Conservation (phyloP, 176 grass and related monocot genomes). For the Triticum turgidum region DNA sequence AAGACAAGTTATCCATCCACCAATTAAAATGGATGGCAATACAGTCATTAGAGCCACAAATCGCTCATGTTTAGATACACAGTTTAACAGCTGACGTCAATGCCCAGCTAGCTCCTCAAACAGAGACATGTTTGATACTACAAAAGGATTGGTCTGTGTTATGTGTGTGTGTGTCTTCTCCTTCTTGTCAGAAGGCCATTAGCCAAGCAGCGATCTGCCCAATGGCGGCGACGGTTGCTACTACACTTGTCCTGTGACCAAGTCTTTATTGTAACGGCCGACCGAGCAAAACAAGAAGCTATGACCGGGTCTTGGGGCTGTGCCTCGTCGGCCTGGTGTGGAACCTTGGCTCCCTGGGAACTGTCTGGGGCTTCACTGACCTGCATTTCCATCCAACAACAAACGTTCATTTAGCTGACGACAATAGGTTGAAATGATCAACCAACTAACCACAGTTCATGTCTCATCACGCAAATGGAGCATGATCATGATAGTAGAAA, state of each 20-base stretch:
- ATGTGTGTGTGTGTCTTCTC: background rate
- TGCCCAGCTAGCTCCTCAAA: background rate
- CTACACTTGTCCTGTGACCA: background rate
- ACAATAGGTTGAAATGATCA: background rate
- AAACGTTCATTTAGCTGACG: background rate
- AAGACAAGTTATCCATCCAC: background rate
- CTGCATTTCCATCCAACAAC: conserved; percentile 35
- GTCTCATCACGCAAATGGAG: background rate
- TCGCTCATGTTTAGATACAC: background rate
- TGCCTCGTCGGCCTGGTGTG: conserved; percentile 39
- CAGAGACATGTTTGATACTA: background rate
- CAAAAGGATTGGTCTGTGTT: background rate
- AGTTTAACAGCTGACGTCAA: background rate
- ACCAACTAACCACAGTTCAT: background rate
- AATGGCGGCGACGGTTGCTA: background rate
- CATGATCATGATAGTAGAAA: background rate
- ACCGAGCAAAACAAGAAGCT: background rate
- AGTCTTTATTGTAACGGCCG: background rate
- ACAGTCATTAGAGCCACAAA: background rate
- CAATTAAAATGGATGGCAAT: background rate
- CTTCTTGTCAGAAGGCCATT: background rate
- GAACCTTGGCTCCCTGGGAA: conserved; percentile 83
- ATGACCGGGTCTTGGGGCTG: conserved; percentile 29
- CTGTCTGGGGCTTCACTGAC: conserved; percentile 48
- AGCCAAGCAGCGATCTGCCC: background rate